Evolutionary conservation across 2,329 filamentous ascomycete genomes (phyloP).

Genomic region (Clarireedia hainanense): DNA sequence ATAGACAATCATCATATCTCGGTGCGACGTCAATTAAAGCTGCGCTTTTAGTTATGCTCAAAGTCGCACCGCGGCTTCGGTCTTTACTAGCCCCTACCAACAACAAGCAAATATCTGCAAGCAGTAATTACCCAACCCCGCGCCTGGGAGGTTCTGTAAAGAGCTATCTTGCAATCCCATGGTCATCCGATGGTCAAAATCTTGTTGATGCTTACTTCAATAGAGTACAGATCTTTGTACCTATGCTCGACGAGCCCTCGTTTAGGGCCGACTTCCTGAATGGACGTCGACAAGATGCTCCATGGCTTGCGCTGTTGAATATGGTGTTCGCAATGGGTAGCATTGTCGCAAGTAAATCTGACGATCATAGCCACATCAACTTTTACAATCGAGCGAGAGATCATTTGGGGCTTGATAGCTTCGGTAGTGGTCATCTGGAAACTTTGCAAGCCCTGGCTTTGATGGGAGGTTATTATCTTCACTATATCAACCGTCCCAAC

Average conservation of each 20-base stretch:
- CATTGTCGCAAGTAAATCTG: slow-evolving; percentile 52
- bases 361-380: slow-evolving; percentile 59
- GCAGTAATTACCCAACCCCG: slow-evolving; percentile 24
- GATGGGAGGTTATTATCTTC: slow-evolving; percentile 68
- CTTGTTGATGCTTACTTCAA: slow-evolving; percentile 72
- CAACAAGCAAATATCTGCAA: slow-evolving; percentile 17
- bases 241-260: slow-evolving; percentile 64
- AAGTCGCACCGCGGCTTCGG: slow-evolving; percentile 43
- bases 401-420: slow-evolving; percentile 57
- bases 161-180: slow-evolving; percentile 35
- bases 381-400: slow-evolving; percentile 64
- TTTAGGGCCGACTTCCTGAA: slow-evolving; percentile 60
- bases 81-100: slow-evolving; percentile 34
- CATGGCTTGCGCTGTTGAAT: slow-evolving; percentile 67
- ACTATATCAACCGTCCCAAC: slow-evolving; percentile 70
- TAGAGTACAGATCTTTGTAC: slow-evolving; percentile 62
- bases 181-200: slow-evolving; percentile 58
- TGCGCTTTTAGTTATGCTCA: slow-evolving; percentile 59
- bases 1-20: slow-evolving; percentile 59
- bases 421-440: slow-evolving; percentile 65
- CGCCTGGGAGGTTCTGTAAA: slow-evolving; percentile 30
- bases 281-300: slow-evolving; percentile 54
- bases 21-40: slow-evolving; percentile 70
- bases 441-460: slow-evolving; percentile 64
- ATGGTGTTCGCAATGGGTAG: slow-evolving; percentile 72